Base-by-base conservation (phyloP, 768 basidiomycete genomes). In the Fomitopsis serialis region DNA sequence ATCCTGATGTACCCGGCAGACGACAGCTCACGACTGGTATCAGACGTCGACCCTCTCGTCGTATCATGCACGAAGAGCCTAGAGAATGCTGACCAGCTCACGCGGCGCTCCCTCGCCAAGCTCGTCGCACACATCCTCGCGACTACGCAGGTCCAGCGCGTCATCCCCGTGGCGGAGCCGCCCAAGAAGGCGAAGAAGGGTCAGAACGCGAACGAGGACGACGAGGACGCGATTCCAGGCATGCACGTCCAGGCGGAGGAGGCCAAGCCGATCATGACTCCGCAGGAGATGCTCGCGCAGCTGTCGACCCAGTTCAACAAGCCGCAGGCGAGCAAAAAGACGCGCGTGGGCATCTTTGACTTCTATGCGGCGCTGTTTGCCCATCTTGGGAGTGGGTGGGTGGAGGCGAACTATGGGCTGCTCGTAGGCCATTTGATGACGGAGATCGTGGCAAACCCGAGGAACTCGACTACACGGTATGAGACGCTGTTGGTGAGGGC, bases 101-200 rank as follows among this genome's bases (percentile, higher is more conserved):
- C 94, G 2, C 80, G 93, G n/a, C 81, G 82, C 45, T 75, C 89
- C 0, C 81, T 93, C 42, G 80, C 92, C 5, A 82, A 82, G 52
- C 80, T 99, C 4, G 80, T 87, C 0, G 93, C 93, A 0, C 86
- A 91, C 61, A 69, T 98, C 29, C 82, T 99, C 2, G 82, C 92
- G 0, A 80, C 82, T 0, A 94, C 92, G 0, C 95, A 98, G 63
- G 73, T 81, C 2, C 84, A 86, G 54, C 74, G 85, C 24, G 68
- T 73, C 12, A 63, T 80, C 0, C 61, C 78, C 17, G 54, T 68
- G 0, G 66, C 72, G 11, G 83, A 82, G 57, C 63, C 72, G 15
- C 61, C 72, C 27, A 82, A 80, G 64, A 88, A 84, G 62, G 68
- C 69, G 2, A 85, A 82, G 68, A 89, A 87, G 63, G 68, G 67